phyloP scores from a whole-genome alignment of 2,329 filamentous ascomycete genomes.

The Aspergillus chevalieri region DNA sequence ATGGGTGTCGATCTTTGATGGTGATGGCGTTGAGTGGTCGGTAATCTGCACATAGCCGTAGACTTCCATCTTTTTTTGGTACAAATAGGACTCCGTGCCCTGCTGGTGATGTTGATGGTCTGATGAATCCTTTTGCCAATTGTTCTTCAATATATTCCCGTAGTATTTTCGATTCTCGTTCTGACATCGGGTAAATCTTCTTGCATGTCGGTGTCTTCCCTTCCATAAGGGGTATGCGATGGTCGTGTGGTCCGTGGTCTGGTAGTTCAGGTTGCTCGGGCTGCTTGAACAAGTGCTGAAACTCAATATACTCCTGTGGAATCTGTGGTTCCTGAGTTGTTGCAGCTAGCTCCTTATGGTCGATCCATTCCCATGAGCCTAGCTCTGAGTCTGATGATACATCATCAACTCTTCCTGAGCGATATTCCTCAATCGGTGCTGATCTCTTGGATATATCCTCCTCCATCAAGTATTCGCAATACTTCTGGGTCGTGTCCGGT shows the following conservation, averaged over 20 bases:
- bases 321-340: too few species aligned
- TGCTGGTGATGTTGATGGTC: not conserved
- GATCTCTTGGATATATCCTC: not conserved
- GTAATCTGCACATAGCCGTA: conserved; percentile 12
- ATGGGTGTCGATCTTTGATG: conserved; percentile 18
- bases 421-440: not conserved
- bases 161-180: not conserved
- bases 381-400: not conserved
- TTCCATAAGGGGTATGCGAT: not conserved
- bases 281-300: too few species aligned
- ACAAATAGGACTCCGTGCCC: not conserved
- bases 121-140: not conserved
- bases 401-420: not conserved
- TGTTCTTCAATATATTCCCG: not conserved
- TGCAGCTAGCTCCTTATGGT: too few species aligned
- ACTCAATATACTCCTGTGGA: too few species aligned
- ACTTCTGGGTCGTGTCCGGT: not conserved
- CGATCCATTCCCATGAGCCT: not conserved
- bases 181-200: not conserved
- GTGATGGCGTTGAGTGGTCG: conserved; percentile 18
- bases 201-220: not conserved
- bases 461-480: not conserved
- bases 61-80: not conserved
- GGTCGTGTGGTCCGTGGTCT: not conserved
- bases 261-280: not conserved